Conservation (phyloP, 345 rosid species). For the Salix caprea region DNA sequence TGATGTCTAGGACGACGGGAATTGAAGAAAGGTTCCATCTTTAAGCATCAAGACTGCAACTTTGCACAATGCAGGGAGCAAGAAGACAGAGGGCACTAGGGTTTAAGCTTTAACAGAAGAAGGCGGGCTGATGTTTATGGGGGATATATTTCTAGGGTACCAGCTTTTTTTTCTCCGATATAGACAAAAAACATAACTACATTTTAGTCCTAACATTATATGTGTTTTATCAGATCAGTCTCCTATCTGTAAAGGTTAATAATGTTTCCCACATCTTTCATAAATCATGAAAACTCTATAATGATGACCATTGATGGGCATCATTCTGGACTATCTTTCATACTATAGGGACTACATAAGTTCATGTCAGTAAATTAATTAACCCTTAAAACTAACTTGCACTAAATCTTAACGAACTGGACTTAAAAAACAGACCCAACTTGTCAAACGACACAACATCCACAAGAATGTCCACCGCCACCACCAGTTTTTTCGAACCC, state of each 20-base stretch:
- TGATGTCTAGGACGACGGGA: background rate
- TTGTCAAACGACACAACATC: background rate
- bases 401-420: background rate
- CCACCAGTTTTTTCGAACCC: conserved; percentile 20
- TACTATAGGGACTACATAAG: background rate
- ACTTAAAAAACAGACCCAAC: background rate
- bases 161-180: no score
- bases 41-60: background rate
- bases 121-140: background rate
- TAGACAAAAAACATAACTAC: no score
- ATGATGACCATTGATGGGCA: background rate
- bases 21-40: conserved; percentile 9
- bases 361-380: background rate
- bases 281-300: background rate
- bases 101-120: background rate
- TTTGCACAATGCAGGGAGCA: background rate
- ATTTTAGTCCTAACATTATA: no score
- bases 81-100: background rate
- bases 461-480: conserved; percentile 2
- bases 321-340: background rate
- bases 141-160: background rate
- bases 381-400: background rate
- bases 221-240: no score
- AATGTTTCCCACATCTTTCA: background rate
- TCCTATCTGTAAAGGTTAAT: no score